phyloP scores from a whole-genome alignment of 2,329 filamentous ascomycete genomes.

The Fusarium sublunatum region DNA sequence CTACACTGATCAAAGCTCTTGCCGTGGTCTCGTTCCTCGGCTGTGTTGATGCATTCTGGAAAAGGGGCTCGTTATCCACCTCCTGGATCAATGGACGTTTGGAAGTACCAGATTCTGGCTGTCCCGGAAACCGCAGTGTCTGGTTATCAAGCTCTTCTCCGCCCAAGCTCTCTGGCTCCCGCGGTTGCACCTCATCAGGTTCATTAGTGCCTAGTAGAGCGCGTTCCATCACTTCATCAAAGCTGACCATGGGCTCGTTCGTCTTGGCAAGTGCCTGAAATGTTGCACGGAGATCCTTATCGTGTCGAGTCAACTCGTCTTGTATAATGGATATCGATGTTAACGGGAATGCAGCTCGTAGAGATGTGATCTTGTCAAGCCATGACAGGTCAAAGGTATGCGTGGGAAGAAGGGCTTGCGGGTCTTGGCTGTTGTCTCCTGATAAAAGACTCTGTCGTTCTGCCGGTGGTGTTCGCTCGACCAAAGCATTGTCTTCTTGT shows the following conservation, averaged over 20 bases:
- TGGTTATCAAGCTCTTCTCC: slow-evolving; percentile 15
- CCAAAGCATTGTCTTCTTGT: slow-evolving; percentile 37
- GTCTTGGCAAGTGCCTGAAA: slow-evolving; percentile 52
- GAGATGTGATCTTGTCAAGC: slow-evolving; percentile 50
- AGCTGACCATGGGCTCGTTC: slow-evolving; percentile 49
- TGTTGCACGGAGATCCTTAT: slow-evolving; percentile 52
- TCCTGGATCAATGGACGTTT: slow-evolving; percentile 49
- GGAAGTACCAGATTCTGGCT: slow-evolving; percentile 4
- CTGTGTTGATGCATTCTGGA: background rate
- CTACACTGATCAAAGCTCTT: slow-evolving; percentile 12
- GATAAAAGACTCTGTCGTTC: slow-evolving; percentile 15
- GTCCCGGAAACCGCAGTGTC: slow-evolving; percentile 20
- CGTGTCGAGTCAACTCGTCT: slow-evolving; percentile 49
- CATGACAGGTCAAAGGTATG: slow-evolving; percentile 30
- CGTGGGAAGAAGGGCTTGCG: background rate
- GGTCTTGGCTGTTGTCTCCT: background rate
- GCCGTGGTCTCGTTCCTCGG: background rate
- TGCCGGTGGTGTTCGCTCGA: slow-evolving; percentile 22
- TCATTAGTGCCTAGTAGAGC: slow-evolving; percentile 34
- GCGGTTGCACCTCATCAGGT: slow-evolving; percentile 8
- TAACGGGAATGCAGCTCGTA: slow-evolving; percentile 58
- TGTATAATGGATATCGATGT: slow-evolving; percentile 52
- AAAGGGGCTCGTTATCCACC: slow-evolving; percentile 28
- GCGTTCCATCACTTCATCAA: slow-evolving; percentile 50
- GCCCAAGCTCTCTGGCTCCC: slow-evolving; percentile 5